Evolutionary conservation across 257 asterid species (phyloP).

Genomic region (Solanum bulbocastanum): DNA sequence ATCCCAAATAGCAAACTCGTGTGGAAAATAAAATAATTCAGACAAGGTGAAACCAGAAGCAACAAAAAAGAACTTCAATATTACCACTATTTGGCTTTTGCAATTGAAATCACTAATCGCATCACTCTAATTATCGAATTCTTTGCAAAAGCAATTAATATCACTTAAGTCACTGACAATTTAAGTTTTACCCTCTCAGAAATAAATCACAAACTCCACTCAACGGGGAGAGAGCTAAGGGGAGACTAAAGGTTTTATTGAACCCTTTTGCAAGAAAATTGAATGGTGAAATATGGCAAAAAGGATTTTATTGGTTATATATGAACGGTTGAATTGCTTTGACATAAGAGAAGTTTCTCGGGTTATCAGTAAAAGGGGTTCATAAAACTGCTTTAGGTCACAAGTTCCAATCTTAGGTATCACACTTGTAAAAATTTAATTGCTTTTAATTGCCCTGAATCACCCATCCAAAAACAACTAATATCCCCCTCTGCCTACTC

Average conservation of each 20-base stretch:
- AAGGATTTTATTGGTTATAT: not conserved
- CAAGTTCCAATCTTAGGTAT: not conserved
- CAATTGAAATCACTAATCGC: not conserved
- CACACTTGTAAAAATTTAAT: not conserved
- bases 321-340: not conserved
- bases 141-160: not conserved
- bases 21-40: not conserved
- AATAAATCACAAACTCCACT: not conserved
- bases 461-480: not conserved
- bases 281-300: not conserved
- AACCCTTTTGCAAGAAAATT: too few species aligned
- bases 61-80: not conserved
- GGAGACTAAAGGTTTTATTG: not conserved
- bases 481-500: not conserved
- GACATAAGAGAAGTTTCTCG: too few species aligned
- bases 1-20: not conserved
- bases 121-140: not conserved
- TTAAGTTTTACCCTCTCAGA: not conserved
- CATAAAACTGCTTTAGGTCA: not conserved
- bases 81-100: not conserved
- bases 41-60: not conserved
- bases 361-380: too few species aligned
- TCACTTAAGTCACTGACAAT: not conserved
- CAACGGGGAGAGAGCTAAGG: not conserved
- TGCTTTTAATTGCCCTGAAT: not conserved